Evolutionary conservation across 1,284 basidiomycete genomes (phyloP).

Genomic region (Sanghuangporus sanghuang): DNA sequence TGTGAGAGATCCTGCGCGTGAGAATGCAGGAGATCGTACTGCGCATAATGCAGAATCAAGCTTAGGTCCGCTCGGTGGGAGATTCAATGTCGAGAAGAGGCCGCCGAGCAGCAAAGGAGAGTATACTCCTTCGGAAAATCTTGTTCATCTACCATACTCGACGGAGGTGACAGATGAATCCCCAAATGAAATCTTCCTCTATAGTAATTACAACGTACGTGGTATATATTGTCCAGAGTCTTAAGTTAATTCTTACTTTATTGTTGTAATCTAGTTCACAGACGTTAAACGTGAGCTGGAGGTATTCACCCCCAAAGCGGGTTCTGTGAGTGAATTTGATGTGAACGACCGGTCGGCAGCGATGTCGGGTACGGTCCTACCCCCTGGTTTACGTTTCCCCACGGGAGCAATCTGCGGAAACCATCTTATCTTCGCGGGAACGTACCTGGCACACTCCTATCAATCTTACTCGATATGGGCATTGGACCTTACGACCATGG

Average conservation of each 20-base stretch:
- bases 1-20: constrained; percentile 66
- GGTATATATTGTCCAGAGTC: not conserved
- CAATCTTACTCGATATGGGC: constrained; percentile 91
- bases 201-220: constrained; percentile 86
- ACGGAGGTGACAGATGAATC: constrained; percentile 63
- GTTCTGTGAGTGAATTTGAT: constrained; percentile 56
- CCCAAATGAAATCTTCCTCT: constrained; percentile 75
- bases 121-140: constrained; percentile 51
- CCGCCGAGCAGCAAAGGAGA: constrained; percentile 31
- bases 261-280: constrained; percentile 53
- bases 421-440: constrained; percentile 85
- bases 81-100: constrained; percentile 47
- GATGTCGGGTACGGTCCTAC: constrained; percentile 73
- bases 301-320: constrained; percentile 71
- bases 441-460: constrained; percentile 85
- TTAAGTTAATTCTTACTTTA: not conserved
- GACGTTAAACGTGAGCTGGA: constrained; percentile 92
- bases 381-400: constrained; percentile 90
- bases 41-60: constrained; percentile 17
- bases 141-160: constrained; percentile 73
- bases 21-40: constrained; percentile 25
- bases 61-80: constrained; percentile 49
- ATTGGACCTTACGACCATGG: constrained; percentile 73
- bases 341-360: constrained; percentile 70
- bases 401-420: constrained; percentile 85